Evolutionary conservation across 768 basidiomycete genomes (phyloP).

Genomic region (Trametopsis cervina): DNA sequence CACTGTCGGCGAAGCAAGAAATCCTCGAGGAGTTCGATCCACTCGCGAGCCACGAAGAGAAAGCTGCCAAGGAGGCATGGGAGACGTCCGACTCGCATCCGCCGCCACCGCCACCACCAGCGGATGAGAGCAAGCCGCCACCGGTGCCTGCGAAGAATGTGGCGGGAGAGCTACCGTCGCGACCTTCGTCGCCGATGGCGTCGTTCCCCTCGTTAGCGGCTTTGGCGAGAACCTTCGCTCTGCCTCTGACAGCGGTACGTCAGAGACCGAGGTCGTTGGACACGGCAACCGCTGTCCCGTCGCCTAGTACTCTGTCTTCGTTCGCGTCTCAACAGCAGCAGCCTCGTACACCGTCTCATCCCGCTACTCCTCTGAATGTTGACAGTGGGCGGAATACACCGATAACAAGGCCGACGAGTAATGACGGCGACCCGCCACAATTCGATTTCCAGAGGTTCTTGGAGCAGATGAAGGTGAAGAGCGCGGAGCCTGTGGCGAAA

Average conservation of each 20-base stretch:
- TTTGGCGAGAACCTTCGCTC: conserved; percentile 57
- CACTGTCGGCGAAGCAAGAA: conserved; percentile 20
- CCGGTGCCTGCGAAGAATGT: conserved; percentile 25
- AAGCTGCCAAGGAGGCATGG: conserved; percentile 61
- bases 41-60: conserved; percentile 47
- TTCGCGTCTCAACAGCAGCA: conserved; percentile 43
- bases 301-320: conserved; percentile 48
- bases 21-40: conserved; percentile 67
- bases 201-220: conserved; percentile 60
- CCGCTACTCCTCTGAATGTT: conserved; percentile 6
- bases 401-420: conserved; percentile 14
- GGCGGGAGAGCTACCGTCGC: not conserved
- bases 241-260: conserved; percentile 35
- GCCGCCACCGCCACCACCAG: conserved; percentile 28
- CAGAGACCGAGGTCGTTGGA: conserved; percentile 54
- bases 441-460: conserved; percentile 96
- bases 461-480: conserved; percentile 85
- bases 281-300: conserved; percentile 48
- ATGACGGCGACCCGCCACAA: conserved; percentile 31
- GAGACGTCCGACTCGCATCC: conserved; percentile 54
- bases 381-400: conserved; percentile 18
- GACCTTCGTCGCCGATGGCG: conserved; percentile 31
- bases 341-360: conserved; percentile 1
- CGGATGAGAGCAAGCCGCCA: conserved; percentile 13
- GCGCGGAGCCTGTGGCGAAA: conserved; percentile 89